A percentile compares a stretch with the other conserved stretches of the same genome.
phyloP scores from a whole-genome alignment of 306 rosid species.

The Sphenostylis stenocarpa region DNA sequence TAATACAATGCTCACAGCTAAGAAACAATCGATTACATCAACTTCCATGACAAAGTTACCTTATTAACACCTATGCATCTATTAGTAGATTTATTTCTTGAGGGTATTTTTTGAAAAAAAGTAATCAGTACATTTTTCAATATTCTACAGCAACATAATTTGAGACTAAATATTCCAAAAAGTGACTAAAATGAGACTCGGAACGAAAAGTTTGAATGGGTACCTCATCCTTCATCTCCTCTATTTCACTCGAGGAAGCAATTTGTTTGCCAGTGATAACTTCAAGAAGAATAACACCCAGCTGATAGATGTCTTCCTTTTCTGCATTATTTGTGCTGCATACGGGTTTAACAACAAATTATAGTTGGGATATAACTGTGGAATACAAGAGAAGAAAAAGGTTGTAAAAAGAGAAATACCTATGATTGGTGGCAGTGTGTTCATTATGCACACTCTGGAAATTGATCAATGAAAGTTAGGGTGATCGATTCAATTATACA shows the following conservation, averaged over 20 bases:
- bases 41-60: background rate
- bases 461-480: background rate
- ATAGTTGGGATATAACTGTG: background rate
- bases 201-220: background rate
- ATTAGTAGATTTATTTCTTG: background rate
- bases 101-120: background rate
- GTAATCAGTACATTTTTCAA: background rate
- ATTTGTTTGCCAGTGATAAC: conserved; percentile 69
- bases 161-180: background rate
- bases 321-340: conserved; percentile 56
- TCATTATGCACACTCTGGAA: conserved; percentile 35
- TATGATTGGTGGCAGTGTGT: conserved; percentile 30
- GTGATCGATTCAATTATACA: background rate
- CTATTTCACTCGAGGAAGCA: conserved; percentile 53
- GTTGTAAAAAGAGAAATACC: conserved; percentile 34
- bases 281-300: conserved; percentile 84
- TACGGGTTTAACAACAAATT: background rate
- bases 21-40: background rate
- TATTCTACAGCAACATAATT: background rate
- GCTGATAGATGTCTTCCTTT: conserved; percentile 82
- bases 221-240: conserved; percentile 76
- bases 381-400: conserved; percentile 13
- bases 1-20: too few relatives aligned
- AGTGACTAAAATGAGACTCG: background rate
- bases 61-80: background rate